These are phyloP conservation scores for Cladosporium sp. DNA, from an alignment of 2,329 filamentous ascomycete genomes.

Conservation along the genomic window DNA sequence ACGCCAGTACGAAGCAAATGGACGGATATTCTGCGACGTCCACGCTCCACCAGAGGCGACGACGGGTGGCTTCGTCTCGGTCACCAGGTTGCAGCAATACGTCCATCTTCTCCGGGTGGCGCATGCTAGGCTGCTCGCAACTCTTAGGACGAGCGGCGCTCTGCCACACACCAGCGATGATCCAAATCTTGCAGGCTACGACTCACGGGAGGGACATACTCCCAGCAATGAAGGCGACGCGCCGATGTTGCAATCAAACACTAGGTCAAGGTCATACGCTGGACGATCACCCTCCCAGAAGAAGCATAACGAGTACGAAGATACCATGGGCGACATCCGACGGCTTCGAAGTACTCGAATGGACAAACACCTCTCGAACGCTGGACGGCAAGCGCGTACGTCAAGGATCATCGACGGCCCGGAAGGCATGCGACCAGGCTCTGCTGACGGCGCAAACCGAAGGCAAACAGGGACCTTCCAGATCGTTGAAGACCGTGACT, in stretches of 20 bases:
- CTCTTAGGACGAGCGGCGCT: constrained; percentile 77
- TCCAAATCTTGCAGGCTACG: constrained; percentile 62
- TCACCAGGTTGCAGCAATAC: constrained; percentile 89
- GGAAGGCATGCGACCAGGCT: constrained; percentile 68
- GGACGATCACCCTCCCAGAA: constrained; percentile 54
- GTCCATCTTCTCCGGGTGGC: constrained; percentile 90
- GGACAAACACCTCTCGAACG: constrained; percentile 90
- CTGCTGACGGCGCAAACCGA: constrained; percentile 52
- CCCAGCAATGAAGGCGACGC: constrained; percentile 42
- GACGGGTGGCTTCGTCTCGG: constrained; percentile 62
- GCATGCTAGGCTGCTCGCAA: constrained; percentile 81
- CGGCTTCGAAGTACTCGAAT: constrained; percentile 87
- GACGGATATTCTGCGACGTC: constrained; percentile 62
- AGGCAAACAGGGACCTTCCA: constrained; percentile 55
- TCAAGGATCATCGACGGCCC: constrained; percentile 91
- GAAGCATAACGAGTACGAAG: constrained; percentile 76
- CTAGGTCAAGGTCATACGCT: constrained; percentile 67
- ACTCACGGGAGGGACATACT: constrained; percentile 61
- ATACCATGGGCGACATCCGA: constrained; percentile 92
- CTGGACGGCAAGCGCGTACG: constrained; percentile 82
- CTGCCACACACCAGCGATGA: constrained; percentile 71
- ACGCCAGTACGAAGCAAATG: constrained; percentile 63
- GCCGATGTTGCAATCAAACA: constrained; percentile 59
- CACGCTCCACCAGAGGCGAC: constrained; percentile 49
- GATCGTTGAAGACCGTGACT: constrained; percentile 75